These are phyloP conservation scores for Begonia peltatifolia DNA, from an alignment of 306 rosid species.

Conservation along the genomic window DNA sequence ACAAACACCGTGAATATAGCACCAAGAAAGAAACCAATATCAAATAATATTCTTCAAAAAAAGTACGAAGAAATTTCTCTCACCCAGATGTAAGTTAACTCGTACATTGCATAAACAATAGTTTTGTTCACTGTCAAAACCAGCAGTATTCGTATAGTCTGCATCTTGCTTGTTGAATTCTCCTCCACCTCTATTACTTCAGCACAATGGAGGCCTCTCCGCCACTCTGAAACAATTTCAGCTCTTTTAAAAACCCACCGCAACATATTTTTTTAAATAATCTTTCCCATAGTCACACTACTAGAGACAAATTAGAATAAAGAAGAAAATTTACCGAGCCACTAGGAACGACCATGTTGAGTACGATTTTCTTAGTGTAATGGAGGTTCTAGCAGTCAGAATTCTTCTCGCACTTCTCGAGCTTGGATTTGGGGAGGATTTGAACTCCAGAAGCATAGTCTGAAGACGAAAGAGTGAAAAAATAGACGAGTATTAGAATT, in stretches of 20 bases:
- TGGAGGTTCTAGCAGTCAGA: constrained; percentile 50
- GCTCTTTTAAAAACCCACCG: background rate
- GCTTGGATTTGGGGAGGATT: constrained; percentile 82
- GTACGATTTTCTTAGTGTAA: constrained; percentile 68
- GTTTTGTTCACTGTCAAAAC: constrained; percentile 62
- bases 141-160: constrained; percentile 57
- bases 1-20: too few relatives aligned
- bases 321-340: constrained; percentile 42
- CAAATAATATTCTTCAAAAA: too few relatives aligned
- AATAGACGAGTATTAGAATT: too few relatives aligned
- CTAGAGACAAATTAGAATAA: too few relatives aligned
- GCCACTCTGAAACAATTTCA: constrained; percentile 42
- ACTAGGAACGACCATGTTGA: constrained; percentile 82
- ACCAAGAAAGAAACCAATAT: too few relatives aligned
- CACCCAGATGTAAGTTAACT: constrained; percentile 65
- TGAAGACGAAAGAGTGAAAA: too few relatives aligned
- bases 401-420: constrained; percentile 70
- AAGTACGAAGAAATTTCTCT: constrained; percentile 4
- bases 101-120: constrained; percentile 65
- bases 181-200: constrained; percentile 86
- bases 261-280: too few relatives aligned
- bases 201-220: constrained; percentile 85
- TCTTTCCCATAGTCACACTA: too few relatives aligned
- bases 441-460: too few relatives aligned
- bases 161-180: constrained; percentile 69